Conservation (phyloP, 2,329 filamentous ascomycete species). For the Aschersonia sp. region DNA sequence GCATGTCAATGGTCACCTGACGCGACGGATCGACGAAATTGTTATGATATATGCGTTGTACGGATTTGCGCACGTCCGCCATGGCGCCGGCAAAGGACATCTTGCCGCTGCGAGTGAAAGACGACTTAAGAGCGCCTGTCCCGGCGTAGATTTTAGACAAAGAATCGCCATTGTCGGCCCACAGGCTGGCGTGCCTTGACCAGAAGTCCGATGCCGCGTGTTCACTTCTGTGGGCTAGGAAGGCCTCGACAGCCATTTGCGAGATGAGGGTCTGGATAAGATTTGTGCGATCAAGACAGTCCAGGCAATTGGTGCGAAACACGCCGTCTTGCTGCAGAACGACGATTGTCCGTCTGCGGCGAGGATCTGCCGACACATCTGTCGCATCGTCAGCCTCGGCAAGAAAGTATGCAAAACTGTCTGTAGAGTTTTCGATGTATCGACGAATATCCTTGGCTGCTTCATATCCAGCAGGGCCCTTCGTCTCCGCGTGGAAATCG, state of each 20-base stretch:
- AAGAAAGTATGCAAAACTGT: conserved; percentile 86
- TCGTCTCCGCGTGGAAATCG: conserved; percentile 92
- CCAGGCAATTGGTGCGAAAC: conserved; percentile 90
- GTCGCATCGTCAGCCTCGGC: conserved; percentile 51
- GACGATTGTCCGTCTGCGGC: conserved; percentile 39
- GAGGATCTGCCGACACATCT: conserved; percentile 22
- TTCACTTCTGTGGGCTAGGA: conserved; percentile 59
- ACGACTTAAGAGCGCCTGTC: conserved; percentile 88
- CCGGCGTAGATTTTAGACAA: conserved; percentile 93
- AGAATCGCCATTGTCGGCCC: conserved; percentile 94
- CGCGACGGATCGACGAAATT: conserved; percentile 90
- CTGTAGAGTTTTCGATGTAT: conserved; percentile 64
- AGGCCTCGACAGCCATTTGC: conserved; percentile 79
- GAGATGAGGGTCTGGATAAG: conserved; percentile 93
- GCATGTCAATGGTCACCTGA: conserved; percentile 88
- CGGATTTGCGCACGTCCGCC: conserved; percentile 90
- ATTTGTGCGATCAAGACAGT: conserved; percentile 92
- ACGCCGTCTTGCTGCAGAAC: conserved; percentile 89
- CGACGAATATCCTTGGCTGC: conserved; percentile 73
- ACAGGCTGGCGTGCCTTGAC: conserved; percentile 81
- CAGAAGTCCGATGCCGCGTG: conserved; percentile 69
- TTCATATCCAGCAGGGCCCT: conserved; percentile 74
- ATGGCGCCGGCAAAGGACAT: conserved; percentile 90
- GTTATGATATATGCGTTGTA: conserved; percentile 89
- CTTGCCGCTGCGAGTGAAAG: conserved; percentile 86